These are phyloP conservation scores for Candida vartiovaarae DNA, from an alignment of 805 yeast species.

Conservation along the genomic window DNA sequence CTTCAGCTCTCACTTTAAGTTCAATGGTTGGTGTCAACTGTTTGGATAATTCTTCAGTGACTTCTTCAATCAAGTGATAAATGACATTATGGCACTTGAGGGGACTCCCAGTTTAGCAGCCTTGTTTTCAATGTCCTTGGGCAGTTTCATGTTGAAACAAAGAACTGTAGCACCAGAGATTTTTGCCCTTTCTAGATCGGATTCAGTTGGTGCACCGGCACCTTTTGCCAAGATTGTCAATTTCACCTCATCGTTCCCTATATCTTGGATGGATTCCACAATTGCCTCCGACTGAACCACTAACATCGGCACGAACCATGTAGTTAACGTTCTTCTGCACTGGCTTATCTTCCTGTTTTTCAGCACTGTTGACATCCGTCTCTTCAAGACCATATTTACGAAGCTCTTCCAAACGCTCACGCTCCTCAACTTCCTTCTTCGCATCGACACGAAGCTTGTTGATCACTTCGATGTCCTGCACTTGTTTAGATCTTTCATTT, in stretches of 20 bases:
- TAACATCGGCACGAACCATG: conserved; percentile 84
- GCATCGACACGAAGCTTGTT: conserved; percentile 60
- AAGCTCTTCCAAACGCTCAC: conserved; percentile 49
- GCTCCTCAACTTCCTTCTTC: conserved; percentile 43
- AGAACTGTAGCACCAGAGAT: conserved; percentile 67
- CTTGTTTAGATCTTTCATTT: conserved; percentile 47
- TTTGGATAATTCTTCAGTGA: conserved; percentile 54
- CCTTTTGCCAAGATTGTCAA: conserved; percentile 63
- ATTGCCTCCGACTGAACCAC: conserved; percentile 97
- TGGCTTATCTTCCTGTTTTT: conserved; percentile 16
- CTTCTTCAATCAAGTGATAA: conserved; percentile 81
- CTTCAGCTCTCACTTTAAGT: conserved; percentile 57
- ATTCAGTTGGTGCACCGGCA: conserved; percentile 70
- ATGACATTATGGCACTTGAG: conserved; percentile 70
- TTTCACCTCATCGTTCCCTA: conserved; percentile 85
- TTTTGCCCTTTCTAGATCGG: conserved; percentile 61
- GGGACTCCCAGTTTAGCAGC: conserved; percentile 53
- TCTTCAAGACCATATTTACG: conserved; percentile 53
- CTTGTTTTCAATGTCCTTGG: conserved; percentile 48
- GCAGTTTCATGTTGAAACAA: conserved; percentile 68
- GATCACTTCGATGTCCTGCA: conserved; percentile 58
- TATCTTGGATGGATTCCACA: conserved; percentile 63
- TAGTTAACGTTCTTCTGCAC: conserved; percentile 40
- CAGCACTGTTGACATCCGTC: conserved; percentile 23
- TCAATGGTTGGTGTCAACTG: conserved; percentile 62